Evolutionary conservation across 2,329 filamentous ascomycete genomes (phyloP).

Genomic region (Arthrobotrys entomopaga): DNA sequence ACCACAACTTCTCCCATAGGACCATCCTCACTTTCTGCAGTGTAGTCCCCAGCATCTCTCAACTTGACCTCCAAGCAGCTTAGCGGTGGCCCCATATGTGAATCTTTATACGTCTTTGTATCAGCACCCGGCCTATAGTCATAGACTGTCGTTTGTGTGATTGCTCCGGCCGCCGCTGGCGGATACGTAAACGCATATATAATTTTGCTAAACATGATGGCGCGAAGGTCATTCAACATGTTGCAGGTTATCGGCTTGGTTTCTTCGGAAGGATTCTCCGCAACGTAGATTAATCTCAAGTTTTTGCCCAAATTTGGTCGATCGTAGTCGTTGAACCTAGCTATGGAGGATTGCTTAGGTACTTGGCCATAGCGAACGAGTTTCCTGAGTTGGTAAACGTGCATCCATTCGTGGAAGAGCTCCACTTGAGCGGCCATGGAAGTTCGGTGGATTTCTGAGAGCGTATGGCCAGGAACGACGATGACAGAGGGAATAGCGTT

Average conservation of each 20-base stretch:
- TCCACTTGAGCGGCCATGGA: slow-evolving; percentile 71
- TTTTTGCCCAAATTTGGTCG: slow-evolving; percentile 75
- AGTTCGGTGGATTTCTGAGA: slow-evolving; percentile 74
- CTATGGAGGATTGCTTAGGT: slow-evolving; percentile 73
- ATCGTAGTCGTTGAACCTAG: slow-evolving; percentile 70
- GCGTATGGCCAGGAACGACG: slow-evolving; percentile 78
- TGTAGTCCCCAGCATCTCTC: slow-evolving; percentile 70
- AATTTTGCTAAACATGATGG: slow-evolving; percentile 81
- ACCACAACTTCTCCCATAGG: slow-evolving; percentile 58
- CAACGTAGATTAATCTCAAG: slow-evolving; percentile 81
- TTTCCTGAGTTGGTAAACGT: slow-evolving; percentile 76
- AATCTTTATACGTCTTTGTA: slow-evolving; percentile 71
- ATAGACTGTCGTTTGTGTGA: slow-evolving; percentile 86
- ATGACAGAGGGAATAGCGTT: slow-evolving; percentile 83
- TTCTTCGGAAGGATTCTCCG: slow-evolving; percentile 74
- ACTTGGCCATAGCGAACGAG: slow-evolving; percentile 78
- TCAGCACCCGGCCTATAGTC: slow-evolving; percentile 87
- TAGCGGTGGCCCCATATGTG: slow-evolving; percentile 37
- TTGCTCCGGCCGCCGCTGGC: slow-evolving; percentile 80
- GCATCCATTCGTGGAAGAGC: slow-evolving; percentile 73
- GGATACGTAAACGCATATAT: slow-evolving; percentile 85
- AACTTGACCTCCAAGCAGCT: slow-evolving; percentile 73
- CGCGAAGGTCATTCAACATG: slow-evolving; percentile 80
- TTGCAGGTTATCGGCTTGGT: slow-evolving; percentile 73
- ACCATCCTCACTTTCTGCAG: slow-evolving; percentile 63